These are phyloP conservation scores for Lachancea dasiensis DNA, from an alignment of 805 yeast genomes.

Conservation along the genomic window DNA sequence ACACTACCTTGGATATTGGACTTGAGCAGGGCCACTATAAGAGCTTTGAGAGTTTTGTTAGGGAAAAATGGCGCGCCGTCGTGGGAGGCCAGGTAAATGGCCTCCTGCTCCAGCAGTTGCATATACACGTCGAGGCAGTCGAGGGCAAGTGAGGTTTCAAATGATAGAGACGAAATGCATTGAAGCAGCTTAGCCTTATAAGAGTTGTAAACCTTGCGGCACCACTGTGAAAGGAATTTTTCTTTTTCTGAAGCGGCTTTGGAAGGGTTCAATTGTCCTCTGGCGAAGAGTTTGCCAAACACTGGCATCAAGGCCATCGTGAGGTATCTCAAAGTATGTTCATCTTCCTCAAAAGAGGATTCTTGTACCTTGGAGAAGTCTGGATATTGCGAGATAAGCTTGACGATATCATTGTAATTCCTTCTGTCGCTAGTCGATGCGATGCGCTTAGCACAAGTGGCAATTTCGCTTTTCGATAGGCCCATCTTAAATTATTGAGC, in stretches of 20 bases:
- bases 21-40: constrained; percentile 36
- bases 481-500: constrained; percentile 15
- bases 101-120: constrained; percentile 53
- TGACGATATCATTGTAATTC: constrained; percentile 30
- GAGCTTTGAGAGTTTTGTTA: constrained; percentile 40
- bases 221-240: constrained; percentile 53
- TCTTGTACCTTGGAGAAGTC: constrained; percentile 11
- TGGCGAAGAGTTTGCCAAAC: constrained; percentile 28
- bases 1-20: constrained; percentile 33
- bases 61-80: constrained; percentile 59
- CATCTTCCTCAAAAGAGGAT: constrained; percentile 10
- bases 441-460: constrained; percentile 24
- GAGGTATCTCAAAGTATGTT: constrained; percentile 24
- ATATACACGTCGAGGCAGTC: constrained; percentile 51
- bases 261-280: constrained; percentile 27
- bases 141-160: constrained; percentile 42
- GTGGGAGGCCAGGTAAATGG: constrained; percentile 45
- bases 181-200: constrained; percentile 43
- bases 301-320: constrained; percentile 29
- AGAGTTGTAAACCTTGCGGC: constrained; percentile 49
- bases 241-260: constrained; percentile 38
- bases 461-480: constrained; percentile 24
- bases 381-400: constrained; percentile 21
- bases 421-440: constrained; percentile 25
- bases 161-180: constrained; percentile 35